phyloP scores from a whole-genome alignment of 306 rosid species.

The Urtica urens region DNA sequence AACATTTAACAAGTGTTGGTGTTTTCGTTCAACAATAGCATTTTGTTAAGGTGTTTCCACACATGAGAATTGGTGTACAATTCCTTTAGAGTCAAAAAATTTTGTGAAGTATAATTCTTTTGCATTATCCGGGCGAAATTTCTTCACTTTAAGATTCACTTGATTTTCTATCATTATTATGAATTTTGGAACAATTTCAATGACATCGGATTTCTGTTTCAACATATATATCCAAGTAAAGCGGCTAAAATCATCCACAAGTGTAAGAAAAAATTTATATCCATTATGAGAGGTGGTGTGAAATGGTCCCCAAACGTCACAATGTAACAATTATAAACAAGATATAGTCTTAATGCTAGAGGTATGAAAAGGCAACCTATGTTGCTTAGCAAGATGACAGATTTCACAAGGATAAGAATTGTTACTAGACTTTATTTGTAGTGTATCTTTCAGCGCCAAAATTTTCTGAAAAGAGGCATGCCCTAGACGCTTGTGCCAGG shows the following conservation, averaged over 20 bases:
- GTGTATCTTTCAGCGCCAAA: no score
- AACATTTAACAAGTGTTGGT: no score
- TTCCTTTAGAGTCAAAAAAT: no score
- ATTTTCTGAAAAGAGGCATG: not conserved
- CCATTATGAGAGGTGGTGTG: not conserved
- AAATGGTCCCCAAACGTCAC: not conserved
- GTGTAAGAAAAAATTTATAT: not conserved
- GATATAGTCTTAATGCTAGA: not conserved
- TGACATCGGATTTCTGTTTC: not conserved
- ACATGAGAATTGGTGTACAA: no score
- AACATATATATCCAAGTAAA: not conserved
- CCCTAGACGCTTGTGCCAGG: not conserved
- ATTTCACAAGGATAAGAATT: not conserved
- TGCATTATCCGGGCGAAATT: no score
- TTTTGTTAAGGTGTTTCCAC: no score
- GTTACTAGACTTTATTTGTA: not conserved
- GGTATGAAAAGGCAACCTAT: not conserved
- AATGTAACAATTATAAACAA: not conserved
- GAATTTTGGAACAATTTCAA: no score
- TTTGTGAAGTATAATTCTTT: no score
- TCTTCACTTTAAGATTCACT: no score
- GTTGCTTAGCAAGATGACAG: constrained; percentile 2
- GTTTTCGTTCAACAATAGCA: no score
- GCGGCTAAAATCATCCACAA: not conserved
- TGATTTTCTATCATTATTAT: no score